Base-by-base conservation (phyloP, 306 rosid genomes). In the Senna tora region DNA sequence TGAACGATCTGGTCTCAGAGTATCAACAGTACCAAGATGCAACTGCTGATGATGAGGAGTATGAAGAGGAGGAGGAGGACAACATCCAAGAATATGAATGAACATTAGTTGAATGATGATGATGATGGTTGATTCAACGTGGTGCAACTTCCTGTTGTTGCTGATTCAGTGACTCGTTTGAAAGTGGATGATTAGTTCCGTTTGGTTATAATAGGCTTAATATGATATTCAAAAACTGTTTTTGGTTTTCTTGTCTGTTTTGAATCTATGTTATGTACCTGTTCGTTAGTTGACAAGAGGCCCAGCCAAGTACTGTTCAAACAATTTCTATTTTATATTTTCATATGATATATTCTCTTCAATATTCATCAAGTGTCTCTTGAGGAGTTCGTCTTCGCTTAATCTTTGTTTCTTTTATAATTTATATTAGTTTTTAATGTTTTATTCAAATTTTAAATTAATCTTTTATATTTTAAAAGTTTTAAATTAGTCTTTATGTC, bases 1-100 rank as follows among this genome's bases (percentile, higher is more conserved):
- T 89, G 96, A 89, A 89, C 2, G 96, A 89, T 70, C 72, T 89
- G 34, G 96, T 89, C 7, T 84, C 96, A 0, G 96, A 89, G 72
- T 89, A 89, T 79, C 96, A 89, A 77, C 96, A 89, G 72, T 89
- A 89, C 76, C 96, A 89, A 54, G 96, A 89, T 70, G 96, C 96
- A 55, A 89, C 92, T 17, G 92, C 90, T 1, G 96, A 89, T 39
- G 96, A 89, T 28, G 92, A 87, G 16, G 96, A 84, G 32, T 84
- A 87, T 22, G 88, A 84, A 53, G 90, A 86, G 14, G 91, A 88
- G 1, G 85, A 65, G 8, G 70, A 79, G n/a, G 83, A 73, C n/a
- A n/a, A 4, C 71, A n/a, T 58, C 14, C 46, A 33, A 12, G 80
- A 82, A 0, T 59, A 59, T 34, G 65, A 57, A 0, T 8, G n/a